Evolutionary conservation across 768 basidiomycete species (phyloP).

Genomic region (Chalciporus sphaerocephalus): DNA sequence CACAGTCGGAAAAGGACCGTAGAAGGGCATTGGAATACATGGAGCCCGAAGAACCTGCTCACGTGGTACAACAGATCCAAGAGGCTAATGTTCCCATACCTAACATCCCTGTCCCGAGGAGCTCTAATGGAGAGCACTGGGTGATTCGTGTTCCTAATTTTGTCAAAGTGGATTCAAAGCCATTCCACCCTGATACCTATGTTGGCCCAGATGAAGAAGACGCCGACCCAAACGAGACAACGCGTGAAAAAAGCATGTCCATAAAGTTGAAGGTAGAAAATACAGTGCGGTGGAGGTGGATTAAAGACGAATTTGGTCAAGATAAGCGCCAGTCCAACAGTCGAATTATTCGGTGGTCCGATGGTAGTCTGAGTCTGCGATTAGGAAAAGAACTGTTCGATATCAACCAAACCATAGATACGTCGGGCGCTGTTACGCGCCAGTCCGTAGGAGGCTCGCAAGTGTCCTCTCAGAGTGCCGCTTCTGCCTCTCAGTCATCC

Average conservation of each 20-base stretch:
- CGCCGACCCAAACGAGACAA: slow-evolving; percentile 48
- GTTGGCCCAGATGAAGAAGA: slow-evolving; percentile 72
- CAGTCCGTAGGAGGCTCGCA: slow-evolving; percentile 50
- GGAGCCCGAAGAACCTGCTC: slow-evolving; percentile 67
- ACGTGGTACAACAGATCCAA: slow-evolving; percentile 48
- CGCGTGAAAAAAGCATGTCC: slow-evolving; percentile 76
- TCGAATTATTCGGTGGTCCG: slow-evolving; percentile 92
- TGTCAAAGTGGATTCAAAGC: slow-evolving; percentile 82
- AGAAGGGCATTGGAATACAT: slow-evolving; percentile 76
- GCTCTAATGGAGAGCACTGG: slow-evolving; percentile 87
- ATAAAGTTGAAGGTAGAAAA: slow-evolving; percentile 90
- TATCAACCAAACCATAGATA: slow-evolving; percentile 75
- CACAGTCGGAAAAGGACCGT: slow-evolving; percentile 51
- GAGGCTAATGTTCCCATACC: slow-evolving; percentile 78
- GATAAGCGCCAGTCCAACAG: slow-evolving; percentile 84
- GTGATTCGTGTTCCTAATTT: slow-evolving; percentile 92
- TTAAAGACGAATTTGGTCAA: slow-evolving; percentile 64
- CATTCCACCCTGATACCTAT: slow-evolving; percentile 86
- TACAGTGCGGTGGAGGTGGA: slow-evolving; percentile 95
- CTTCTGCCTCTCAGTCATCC: slow-evolving; percentile 35
- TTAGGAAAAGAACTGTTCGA: slow-evolving; percentile 94
- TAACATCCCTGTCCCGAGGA: slow-evolving; percentile 79
- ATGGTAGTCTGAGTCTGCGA: slow-evolving; percentile 85
- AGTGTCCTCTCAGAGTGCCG: slow-evolving; percentile 38
- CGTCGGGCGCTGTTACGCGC: slow-evolving; percentile 62